Base-by-base conservation (phyloP, 2,329 filamentous ascomycete species). In the Diplodia sapinea region DNA sequence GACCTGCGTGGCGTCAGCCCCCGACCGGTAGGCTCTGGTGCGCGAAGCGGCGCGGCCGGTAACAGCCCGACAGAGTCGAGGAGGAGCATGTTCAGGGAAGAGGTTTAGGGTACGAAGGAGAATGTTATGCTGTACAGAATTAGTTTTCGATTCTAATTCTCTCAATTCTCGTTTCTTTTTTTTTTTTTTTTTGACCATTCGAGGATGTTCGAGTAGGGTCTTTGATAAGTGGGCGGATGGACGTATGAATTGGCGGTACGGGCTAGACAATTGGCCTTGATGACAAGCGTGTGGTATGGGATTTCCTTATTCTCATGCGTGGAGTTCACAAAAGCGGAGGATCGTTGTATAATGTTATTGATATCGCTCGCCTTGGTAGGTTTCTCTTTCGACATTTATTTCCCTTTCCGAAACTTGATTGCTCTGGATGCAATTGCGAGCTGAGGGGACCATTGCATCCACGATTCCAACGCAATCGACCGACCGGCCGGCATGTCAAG, bases 1-100 rank as follows among this genome's bases (percentile, higher is more conserved):
- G 86, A 86, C 73, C 73, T 92, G 78, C 81, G 91, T 66, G 91
- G 90, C 31, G 88, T 94, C 36, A 94, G 91, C 77, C 91, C 92
- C 3, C 79, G 91, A 71, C 92, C 92, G n/a, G 69, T 82, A 51
- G 80, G 80, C 69, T 91, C 72, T 33, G 69, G 73, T 33, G 75
- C 74, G 23, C 79, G 76, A 63, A 79, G 75, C 15, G 78, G 79
- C 67, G 79, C 43, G 13, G n/a, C 77, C 9, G 81, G 81, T 49
- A 84, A 86, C 67, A 90, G 87, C 75, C 87, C 87, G n/a, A 86
- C 86, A 9, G 89, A 90, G 50, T 56, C 54, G 81, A 83, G 89
- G 78, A 85, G 86, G 75, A 91, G 89, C 69, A 84, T 91, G 71
- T 93, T 92, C 74, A 83, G 84, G 68, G 90, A 93, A 80, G 85